phyloP scores from a whole-genome alignment of 2,329 filamentous ascomycete genomes.

The Sclerotinia sclerotiorum region DNA sequence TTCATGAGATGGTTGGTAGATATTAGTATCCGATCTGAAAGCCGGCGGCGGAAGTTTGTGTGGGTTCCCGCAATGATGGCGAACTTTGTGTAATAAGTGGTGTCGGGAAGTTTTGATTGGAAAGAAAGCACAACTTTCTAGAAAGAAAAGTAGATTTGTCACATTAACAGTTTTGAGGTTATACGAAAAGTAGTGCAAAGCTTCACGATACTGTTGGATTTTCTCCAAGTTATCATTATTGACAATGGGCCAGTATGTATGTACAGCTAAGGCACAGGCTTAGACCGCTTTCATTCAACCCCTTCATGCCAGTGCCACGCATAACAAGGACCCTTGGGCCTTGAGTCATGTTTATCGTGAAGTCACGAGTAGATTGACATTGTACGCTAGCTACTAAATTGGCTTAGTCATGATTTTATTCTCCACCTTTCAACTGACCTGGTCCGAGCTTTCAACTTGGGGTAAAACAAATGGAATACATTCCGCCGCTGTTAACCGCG shows the following conservation, averaged over 20 bases:
- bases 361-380: constrained; percentile 9
- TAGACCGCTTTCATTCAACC: constrained; percentile 11
- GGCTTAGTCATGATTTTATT: not conserved
- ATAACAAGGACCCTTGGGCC: not conserved
- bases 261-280: not conserved
- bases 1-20: constrained; percentile 18
- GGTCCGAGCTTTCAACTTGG: constrained; percentile 11
- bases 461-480: constrained; percentile 8
- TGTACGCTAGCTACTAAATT: not conserved
- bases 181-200: not conserved
- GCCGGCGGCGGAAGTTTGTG: constrained; percentile 26
- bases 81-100: not conserved
- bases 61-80: constrained; percentile 23
- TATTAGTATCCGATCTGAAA: constrained; percentile 14
- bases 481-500: constrained; percentile 21
- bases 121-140: not conserved
- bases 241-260: not conserved
- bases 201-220: not conserved
- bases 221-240: not conserved
- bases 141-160: not conserved
- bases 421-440: not conserved
- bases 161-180: not conserved
- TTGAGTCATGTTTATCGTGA: constrained; percentile 7
- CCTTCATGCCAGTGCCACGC: constrained; percentile 6
- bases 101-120: constrained; percentile 2